These are phyloP conservation scores for Sordariomycetes sp. DNA, from an alignment of 2,329 filamentous ascomycete species.

Conservation along the genomic window DNA sequence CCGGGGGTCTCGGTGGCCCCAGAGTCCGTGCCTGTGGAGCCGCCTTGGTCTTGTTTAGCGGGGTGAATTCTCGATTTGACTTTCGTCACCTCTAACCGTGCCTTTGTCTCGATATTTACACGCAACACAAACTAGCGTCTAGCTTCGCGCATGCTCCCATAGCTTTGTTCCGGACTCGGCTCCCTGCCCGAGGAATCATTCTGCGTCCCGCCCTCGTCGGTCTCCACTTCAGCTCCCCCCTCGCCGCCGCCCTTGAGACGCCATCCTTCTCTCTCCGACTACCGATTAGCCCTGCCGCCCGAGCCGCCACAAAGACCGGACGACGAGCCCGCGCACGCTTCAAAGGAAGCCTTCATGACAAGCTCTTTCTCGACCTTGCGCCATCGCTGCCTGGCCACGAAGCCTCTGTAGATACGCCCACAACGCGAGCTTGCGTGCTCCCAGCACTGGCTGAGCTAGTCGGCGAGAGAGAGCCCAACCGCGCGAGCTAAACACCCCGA, in stretches of 20 bases:
- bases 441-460: neutral
- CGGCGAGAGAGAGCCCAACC: neutral
- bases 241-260: neutral
- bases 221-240: neutral
- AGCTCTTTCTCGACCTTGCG: neutral
- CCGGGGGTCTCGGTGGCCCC: neutral
- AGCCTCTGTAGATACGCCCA: neutral
- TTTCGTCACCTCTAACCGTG: neutral
- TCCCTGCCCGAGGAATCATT: neutral
- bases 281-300: neutral
- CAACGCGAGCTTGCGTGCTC: neutral
- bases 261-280: neutral
- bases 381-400: neutral
- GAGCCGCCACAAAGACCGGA: neutral
- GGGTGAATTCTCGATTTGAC: neutral
- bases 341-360: neutral
- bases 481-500: neutral
- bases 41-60: neutral
- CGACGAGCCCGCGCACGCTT: neutral
- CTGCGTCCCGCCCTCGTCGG: neutral
- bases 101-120: neutral
- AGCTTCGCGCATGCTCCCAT: neutral
- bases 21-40: neutral
- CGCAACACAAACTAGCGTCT: neutral
- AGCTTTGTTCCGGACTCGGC: neutral